Evolutionary conservation across 2,329 filamentous ascomycete species (phyloP), one percentile per base, ranked within the genome.

Genomic region (Plenodomus tracheiphilus): DNA sequence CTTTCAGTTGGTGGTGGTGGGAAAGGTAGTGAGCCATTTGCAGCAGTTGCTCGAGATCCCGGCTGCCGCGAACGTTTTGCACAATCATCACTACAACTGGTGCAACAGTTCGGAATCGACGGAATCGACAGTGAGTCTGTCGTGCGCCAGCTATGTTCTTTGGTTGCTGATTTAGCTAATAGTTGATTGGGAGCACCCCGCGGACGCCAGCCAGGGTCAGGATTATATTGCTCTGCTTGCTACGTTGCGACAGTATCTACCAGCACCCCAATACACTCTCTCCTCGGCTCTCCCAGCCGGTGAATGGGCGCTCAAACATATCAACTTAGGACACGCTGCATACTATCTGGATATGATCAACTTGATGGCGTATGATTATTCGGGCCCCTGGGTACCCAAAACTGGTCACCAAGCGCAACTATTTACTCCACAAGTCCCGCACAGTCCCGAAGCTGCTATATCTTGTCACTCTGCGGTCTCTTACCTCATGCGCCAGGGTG

Each of bases 141-240:
- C 18, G 41, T n/a, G 15, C 7, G 7, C 15, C 7, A 4, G 5
- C 11, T 2, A 6, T 16, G 13, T 8, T 22, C 25, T 13, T 16
- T 11, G 32, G 18, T 51, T 15, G 30, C 56, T 69, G 10, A 69
- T 35, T 10, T 32, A 13, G 9, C n/a, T 38, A 8, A 16, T 39
- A 93, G 89, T 94, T 67, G 86, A 88, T 62, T 94, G 89, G 89
- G 85, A 91, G 67, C 88, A 90, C 60, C 89, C 89, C 2, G 79
- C 80, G 46, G 79, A 87, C 65, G 68, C 77, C 2, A 77, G 84
- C 44, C 83, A 92, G 71, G 88, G 88, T 19, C 75, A 79, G 53
- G 81, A 91, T 68, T 92, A 91, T 65, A 72, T 91, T 38, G 78
- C 81, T 16, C 79, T 94, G 20, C 79, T 93, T 22, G 82, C 84